Evolutionary conservation across 371 early-diverging fungal genomes (phyloP).

Genomic region (Syncephalis plumigaleata): DNA sequence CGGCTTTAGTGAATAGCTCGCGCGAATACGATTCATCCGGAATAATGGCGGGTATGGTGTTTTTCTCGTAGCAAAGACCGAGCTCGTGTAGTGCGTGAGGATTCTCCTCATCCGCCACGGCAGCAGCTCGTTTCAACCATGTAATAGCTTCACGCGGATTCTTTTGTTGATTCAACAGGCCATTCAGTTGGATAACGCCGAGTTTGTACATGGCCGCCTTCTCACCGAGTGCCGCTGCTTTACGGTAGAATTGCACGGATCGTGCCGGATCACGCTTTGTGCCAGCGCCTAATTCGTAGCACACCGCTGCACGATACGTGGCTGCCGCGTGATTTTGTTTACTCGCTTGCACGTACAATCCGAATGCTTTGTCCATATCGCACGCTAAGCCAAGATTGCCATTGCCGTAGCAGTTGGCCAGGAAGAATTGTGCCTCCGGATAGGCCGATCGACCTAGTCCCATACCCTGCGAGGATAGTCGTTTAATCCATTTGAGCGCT

Average conservation of each 20-base stretch:
- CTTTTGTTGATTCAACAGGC: conserved; percentile 39
- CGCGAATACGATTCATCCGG: conserved; percentile 72
- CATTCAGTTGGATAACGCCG: conserved; percentile 72
- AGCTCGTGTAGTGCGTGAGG: conserved; percentile 91
- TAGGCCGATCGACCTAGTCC: conserved; percentile 47
- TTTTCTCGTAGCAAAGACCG: conserved; percentile 70
- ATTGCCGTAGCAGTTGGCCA: conserved; percentile 73
- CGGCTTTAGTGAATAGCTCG: conserved; percentile 80
- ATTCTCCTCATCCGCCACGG: conserved; percentile 70
- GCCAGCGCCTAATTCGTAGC: conserved; percentile 90
- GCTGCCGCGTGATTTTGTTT: conserved; percentile 86
- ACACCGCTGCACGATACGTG: conserved; percentile 87
- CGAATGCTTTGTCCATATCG: conserved; percentile 82
- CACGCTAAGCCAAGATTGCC: conserved; percentile 50
- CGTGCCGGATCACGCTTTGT: conserved; percentile 68
- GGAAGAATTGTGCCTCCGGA: conserved; percentile 81
- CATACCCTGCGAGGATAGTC: conserved; percentile 38
- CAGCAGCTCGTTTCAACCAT: conserved; percentile 86
- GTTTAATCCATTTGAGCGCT: conserved; percentile 62
- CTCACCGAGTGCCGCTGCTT: conserved; percentile 87
- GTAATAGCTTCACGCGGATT: conserved; percentile 79
- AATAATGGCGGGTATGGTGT: conserved; percentile 54
- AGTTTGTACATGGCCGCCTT: conserved; percentile 91
- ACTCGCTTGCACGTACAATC: conserved; percentile 78
- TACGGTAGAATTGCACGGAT: conserved; percentile 82